Conservation (phyloP, 768 basidiomycete genomes). For the Fomitopsis pulvina region DNA sequence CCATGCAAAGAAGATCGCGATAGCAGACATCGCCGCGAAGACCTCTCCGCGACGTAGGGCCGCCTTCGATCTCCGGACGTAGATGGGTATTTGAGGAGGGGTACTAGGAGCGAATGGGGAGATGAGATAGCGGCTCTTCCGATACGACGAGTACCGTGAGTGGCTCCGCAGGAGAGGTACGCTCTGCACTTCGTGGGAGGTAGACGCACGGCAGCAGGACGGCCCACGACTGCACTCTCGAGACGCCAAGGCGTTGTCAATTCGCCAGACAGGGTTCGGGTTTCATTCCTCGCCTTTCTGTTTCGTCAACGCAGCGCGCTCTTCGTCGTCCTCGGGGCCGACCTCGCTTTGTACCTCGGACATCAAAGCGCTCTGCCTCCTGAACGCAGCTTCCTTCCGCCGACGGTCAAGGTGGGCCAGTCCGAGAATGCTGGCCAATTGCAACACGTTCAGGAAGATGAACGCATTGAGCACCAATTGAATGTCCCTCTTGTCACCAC, state of each 20-base stretch:
- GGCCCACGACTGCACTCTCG: conserved; percentile 3
- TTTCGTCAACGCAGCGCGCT: conserved; percentile 5
- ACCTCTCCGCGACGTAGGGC: conserved; percentile 38
- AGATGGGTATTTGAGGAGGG: neutral
- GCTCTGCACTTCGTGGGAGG: conserved; percentile 14
- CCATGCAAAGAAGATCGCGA: conserved; percentile 50
- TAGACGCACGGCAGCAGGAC: conserved; percentile 11
- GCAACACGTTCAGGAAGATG: conserved; percentile 48
- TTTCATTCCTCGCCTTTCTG: conserved; percentile 8
- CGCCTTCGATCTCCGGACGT: conserved; percentile 16
- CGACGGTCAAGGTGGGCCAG: conserved; percentile 43
- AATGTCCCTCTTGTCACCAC: conserved; percentile 17
- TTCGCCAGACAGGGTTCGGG: conserved; percentile 12
- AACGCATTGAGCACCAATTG: conserved; percentile 55
- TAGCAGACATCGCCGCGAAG: conserved; percentile 38
- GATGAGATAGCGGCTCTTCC: conserved; percentile 17
- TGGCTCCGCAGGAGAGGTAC: conserved; percentile 17
- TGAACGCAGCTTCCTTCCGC: conserved; percentile 25
- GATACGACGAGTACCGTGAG: conserved; percentile 10
- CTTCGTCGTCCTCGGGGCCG: conserved; percentile 10
- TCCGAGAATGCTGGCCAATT: conserved; percentile 43
- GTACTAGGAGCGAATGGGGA: conserved; percentile 1
- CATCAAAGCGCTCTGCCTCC: conserved; percentile 10
- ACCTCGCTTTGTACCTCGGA: conserved; percentile 3
- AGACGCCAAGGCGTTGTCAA: conserved; percentile 2